A percentile compares a stretch with the other conserved stretches of the same genome.
Evolutionary conservation across 495 filamentous ascomycete species (phyloP).

Genomic region (Lasiosphaeriaceae sp.): DNA sequence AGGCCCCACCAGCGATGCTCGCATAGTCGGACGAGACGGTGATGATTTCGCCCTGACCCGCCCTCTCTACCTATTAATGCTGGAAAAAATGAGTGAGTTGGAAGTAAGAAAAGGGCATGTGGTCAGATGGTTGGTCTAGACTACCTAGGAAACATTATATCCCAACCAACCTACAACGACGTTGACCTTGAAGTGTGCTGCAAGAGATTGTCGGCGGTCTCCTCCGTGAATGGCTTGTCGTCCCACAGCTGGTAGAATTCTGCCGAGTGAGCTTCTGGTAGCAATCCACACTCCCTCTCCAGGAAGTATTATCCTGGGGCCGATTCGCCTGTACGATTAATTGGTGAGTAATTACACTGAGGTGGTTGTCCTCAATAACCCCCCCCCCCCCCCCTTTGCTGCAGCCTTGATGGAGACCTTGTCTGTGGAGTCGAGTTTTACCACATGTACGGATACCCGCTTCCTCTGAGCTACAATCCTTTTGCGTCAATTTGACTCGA

Average conservation of each 20-base stretch:
- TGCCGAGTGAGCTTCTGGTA: background rate
- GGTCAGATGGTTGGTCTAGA: background rate
- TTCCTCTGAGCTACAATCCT: background rate
- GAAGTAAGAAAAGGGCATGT: slow-evolving; percentile 1
- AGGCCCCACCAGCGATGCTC: background rate
- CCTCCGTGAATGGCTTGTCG: slow-evolving; percentile 8
- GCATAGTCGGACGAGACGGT: slow-evolving; percentile 12
- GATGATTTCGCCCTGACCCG: slow-evolving; percentile 6
- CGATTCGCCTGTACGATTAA: slow-evolving; percentile 2
- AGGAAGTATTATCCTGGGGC: background rate
- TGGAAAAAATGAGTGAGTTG: slow-evolving; percentile 6
- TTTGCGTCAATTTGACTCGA: background rate
- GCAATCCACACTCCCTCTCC: background rate
- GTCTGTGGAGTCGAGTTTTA: slow-evolving; percentile 3
- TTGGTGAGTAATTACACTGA: slow-evolving; percentile 6
- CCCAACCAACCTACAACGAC: background rate
- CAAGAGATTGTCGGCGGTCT: slow-evolving; percentile 6
- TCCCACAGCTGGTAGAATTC: slow-evolving; percentile 11
- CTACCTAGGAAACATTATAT: background rate
- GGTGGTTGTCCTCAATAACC: background rate
- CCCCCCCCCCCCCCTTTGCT: too few species aligned
- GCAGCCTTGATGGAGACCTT: slow-evolving; percentile 4
- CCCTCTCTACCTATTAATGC: slow-evolving; percentile 4
- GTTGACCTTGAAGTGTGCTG: slow-evolving; percentile 13
- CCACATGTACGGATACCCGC: background rate